A percentile compares a stretch with the other conserved stretches of the same genome.
These are phyloP conservation scores for Euphorbia pulcherrima DNA, from an alignment of 345 rosid genomes.

Conservation along the genomic window DNA sequence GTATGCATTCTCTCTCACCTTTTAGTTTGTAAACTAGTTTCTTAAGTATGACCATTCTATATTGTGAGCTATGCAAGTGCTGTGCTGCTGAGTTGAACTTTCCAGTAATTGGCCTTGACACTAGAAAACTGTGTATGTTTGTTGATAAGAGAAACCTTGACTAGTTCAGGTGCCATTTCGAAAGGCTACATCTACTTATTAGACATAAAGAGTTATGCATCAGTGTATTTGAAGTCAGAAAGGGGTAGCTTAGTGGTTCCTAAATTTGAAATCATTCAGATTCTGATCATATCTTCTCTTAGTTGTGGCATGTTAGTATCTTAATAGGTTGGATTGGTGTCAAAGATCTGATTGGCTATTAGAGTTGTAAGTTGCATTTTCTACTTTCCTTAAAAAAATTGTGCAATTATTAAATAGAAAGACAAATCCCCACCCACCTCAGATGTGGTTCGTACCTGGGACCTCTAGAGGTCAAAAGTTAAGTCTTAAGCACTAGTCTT, in stretches of 20 bases:
- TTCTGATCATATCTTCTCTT: background rate
- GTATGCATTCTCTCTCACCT: conserved; percentile 34
- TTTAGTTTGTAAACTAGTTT: background rate
- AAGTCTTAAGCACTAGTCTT: too few species aligned
- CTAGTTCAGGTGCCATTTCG: background rate
- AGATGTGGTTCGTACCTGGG: too few species aligned
- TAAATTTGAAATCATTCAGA: background rate
- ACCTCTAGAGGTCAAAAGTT: too few species aligned
- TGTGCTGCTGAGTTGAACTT: background rate
- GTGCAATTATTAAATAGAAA: too few species aligned
- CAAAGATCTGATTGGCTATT: background rate
- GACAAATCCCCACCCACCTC: too few species aligned
- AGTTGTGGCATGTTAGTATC: background rate
- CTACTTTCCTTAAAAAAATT: too few species aligned
- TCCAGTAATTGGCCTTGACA: background rate
- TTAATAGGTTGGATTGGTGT: background rate
- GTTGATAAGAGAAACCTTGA: background rate
- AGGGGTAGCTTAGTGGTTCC: background rate
- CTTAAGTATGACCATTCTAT: background rate
- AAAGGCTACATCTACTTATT: background rate
- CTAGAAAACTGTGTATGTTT: background rate
- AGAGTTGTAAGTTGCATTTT: background rate
- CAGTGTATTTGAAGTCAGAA: background rate
- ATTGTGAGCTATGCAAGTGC: background rate
- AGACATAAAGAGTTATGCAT: background rate